Conservation (phyloP, 2,329 filamentous ascomycete genomes). For the Nigrospora oryzae region DNA sequence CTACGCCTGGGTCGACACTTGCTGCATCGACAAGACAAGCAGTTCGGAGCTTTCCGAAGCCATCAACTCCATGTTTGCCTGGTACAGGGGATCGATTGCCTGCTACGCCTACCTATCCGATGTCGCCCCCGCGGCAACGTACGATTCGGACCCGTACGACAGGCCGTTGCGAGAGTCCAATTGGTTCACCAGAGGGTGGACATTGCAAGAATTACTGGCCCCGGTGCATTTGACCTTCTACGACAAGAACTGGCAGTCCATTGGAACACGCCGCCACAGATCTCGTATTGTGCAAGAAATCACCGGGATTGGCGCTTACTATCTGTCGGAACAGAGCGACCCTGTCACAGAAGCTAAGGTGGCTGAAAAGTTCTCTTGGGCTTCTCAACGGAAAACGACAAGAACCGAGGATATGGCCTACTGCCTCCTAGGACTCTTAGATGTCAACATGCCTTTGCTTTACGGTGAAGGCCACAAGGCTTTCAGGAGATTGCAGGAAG, state of each 20-base stretch:
- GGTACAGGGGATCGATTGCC: background rate
- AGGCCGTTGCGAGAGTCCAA: background rate
- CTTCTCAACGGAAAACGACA: constrained; percentile 12
- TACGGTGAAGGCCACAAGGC: constrained; percentile 21
- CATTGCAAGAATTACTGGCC: constrained; percentile 1
- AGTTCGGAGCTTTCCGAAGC: background rate
- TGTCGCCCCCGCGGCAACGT: background rate
- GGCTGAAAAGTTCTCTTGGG: constrained; percentile 12
- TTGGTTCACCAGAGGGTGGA: constrained; percentile 1
- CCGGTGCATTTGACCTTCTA: background rate
- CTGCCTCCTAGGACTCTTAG: constrained; percentile 21
- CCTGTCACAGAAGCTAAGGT: background rate
- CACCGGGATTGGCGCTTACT: background rate
- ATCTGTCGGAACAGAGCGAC: background rate
- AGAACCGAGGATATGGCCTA: constrained; percentile 20
- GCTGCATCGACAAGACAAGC: constrained; percentile 1
- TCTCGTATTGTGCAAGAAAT: background rate
- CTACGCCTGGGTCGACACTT: background rate
- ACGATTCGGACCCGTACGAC: background rate
- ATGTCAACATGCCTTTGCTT: constrained; percentile 20
- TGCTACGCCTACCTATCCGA: background rate
- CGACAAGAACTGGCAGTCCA: background rate
- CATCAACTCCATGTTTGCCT: constrained; percentile 1
- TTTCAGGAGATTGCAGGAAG: constrained; percentile 19
- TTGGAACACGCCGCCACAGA: background rate